These are phyloP conservation scores for Mycocentrospora acerina DNA, from an alignment of 2,329 filamentous ascomycete species.

Conservation along the genomic window DNA sequence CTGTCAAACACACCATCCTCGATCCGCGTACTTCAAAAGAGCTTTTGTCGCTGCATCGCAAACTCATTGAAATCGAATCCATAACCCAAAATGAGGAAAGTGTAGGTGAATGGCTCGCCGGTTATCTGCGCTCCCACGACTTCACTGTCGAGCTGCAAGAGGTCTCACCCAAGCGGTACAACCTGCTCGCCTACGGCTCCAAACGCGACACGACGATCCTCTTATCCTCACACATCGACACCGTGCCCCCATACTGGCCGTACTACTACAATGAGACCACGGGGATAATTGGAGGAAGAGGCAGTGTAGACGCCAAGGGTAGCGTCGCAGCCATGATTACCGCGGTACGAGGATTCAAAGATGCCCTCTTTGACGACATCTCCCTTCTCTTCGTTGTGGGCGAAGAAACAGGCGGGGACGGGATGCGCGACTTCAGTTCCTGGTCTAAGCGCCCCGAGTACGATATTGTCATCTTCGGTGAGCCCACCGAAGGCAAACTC, in stretches of 20 bases:
- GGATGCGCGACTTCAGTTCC: slow-evolving; percentile 63
- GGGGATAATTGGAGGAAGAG: slow-evolving; percentile 66
- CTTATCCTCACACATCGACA: slow-evolving; percentile 82
- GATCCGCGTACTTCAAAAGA: slow-evolving; percentile 33
- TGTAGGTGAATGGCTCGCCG: slow-evolving; percentile 68
- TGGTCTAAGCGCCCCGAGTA: slow-evolving; percentile 44
- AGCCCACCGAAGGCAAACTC: slow-evolving; percentile 86
- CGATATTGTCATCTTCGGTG: slow-evolving; percentile 82
- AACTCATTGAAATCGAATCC: slow-evolving; percentile 73
- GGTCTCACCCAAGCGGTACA: slow-evolving; percentile 61
- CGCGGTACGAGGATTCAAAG: slow-evolving; percentile 60
- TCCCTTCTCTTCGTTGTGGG: slow-evolving; percentile 69
- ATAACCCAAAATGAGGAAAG: slow-evolving; percentile 68
- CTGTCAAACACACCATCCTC: slow-evolving; percentile 16
- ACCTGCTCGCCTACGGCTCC: slow-evolving; percentile 69
- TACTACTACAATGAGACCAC: slow-evolving; percentile 58
- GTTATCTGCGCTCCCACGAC: slow-evolving; percentile 62
- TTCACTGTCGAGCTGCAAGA: slow-evolving; percentile 65
- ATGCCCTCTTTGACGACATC: slow-evolving; percentile 47
- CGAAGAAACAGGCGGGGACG: slow-evolving; percentile 78
- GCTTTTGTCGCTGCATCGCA: slow-evolving; percentile 72
- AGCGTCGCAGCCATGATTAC: slow-evolving; percentile 71
- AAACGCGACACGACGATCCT: slow-evolving; percentile 60
- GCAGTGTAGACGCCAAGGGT: slow-evolving; percentile 64
- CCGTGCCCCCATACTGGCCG: slow-evolving; percentile 66